Base-by-base conservation (phyloP, 192 early-diverging fungal species). In the Paraglomus brasilianum region DNA sequence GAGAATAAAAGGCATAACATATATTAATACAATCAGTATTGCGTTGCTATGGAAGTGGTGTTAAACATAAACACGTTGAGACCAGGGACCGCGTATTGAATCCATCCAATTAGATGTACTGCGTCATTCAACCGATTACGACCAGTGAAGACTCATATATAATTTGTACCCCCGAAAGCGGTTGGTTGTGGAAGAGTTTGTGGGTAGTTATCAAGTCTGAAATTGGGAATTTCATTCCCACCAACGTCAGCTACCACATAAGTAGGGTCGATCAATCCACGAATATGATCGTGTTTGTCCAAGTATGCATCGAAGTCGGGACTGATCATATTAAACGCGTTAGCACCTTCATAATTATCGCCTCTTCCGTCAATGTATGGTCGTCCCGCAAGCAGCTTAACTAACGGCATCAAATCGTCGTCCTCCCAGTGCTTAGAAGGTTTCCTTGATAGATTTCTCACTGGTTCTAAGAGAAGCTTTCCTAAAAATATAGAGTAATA, bases 1-100 rank as follows among this genome's bases (percentile, higher is more conserved):
- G n/a, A 6, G 22, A 51, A 51, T 51, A 51, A 51, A 51, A 51
- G n/a, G n/a, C n/a, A n/a, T n/a, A n/a, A 51, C 13, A 51, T 51
- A 15, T 15, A 51, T 1, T 51, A 51, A 51, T 9, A 51, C 22
- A 51, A 51, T 51, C 13, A 51, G 50, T 51, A 51, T 6, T 51
- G 13, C 13, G 22, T 51, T 9, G 50, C 50, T 11, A 21, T 4
- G 13, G 50, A 51, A 51, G 50, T 9, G 50, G 50, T 51, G 13
- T 51, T 51, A 51, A 51, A 51, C 4, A 51, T 11, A 51, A 51
- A 51, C 13, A 51, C 4, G 50, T 11, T 51, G 13, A 51, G 50
- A 11, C 50, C 13, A 51, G 50, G 13, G 13, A 51, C 50, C 13
- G 50, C 8, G 13, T 15, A 15, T 1, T 51, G 50, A 1, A 51